Conservation (phyloP, 1,139 yeast genomes). For the Pichia sp. region DNA sequence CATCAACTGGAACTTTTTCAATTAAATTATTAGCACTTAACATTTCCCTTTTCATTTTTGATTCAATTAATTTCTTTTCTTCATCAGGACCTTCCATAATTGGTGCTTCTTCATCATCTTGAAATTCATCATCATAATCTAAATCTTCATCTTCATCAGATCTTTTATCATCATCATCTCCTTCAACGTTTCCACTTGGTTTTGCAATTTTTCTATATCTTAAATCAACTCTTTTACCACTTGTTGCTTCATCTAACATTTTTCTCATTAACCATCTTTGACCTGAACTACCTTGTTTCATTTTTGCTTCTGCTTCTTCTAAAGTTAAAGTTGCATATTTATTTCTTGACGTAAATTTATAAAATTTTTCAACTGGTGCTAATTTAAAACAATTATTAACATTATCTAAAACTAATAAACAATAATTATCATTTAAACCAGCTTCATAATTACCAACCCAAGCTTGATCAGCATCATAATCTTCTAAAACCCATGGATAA, state of each 20-base stretch:
- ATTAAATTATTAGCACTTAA: conserved; percentile 73
- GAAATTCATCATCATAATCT: conserved; percentile 95
- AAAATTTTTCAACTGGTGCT: conserved; percentile 93
- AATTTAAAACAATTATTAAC: conserved; percentile 71
- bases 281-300: conserved; percentile 70
- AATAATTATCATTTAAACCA: conserved; percentile 75
- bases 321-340: conserved; percentile 88
- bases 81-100: conserved; percentile 90
- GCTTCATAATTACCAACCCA: conserved; percentile 98
- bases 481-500: conserved; percentile 97
- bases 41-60: conserved; percentile 86
- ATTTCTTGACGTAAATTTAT: conserved; percentile 88
- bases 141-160: conserved; percentile 80
- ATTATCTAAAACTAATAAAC: conserved; percentile 75
- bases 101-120: conserved; percentile 98
- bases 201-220: conserved; percentile 40
- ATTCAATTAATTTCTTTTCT: conserved; percentile 86
- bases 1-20: conserved; percentile 42
- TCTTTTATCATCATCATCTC: conserved; percentile 47
- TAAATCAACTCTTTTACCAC: conserved; percentile 40
- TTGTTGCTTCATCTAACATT: conserved; percentile 53
- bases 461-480: conserved; percentile 87
- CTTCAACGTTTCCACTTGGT: conserved; percentile 31
- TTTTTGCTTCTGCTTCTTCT: conserved; percentile 94
- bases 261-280: conserved; percentile 97